Evolutionary conservation across 768 basidiomycete genomes (phyloP), one percentile per base, ranked within the genome.

Genomic region (Panaeolus cyanescens): DNA sequence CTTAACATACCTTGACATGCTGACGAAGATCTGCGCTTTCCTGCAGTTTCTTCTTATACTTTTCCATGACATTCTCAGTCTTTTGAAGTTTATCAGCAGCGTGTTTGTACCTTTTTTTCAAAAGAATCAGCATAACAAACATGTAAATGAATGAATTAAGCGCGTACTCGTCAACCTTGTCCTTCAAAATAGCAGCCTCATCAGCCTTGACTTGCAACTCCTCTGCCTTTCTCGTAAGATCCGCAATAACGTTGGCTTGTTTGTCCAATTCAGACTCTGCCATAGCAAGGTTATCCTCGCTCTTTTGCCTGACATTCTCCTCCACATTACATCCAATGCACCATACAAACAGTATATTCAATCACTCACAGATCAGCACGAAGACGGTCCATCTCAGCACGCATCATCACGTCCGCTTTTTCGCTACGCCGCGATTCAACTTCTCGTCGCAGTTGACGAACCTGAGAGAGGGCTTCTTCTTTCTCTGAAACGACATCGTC

Each of bases 11-110:
- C 77, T 92, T 93, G 69, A 96, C 86, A 60, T 89, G 88, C 63
- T 93, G 93, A 28, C 95, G 87, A 19, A 96, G 79, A 64, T 96
- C 93, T 13, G 92, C 94, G 4, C 91, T 87, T 72, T 98, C 97
- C 68, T 98, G 96, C 1, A 99, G 83, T 76, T 99, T 99, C 83
- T 93, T 96, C 79, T 96, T 96, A 75, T 98, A 96, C 74, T 99
- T 99, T 75, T 98, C 95, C 85, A 97, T 93, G 30, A 97, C 95
- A 69, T 96, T 96, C 76, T 99, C 97, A 1, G 89, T 91, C 80
- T 98, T 99, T 68, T 92, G 90, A 39, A 95, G 79, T 65, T 88
- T 92, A 68, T 98, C 97, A 3, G 93, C 91, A 5, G 94, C 91
- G 76, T 98, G 95, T 5, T 90, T 89, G 69, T 94, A 93, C 70